Percentiles rank a stretch among this genome's conserved stretches.
Conservation (phyloP, 1,284 basidiomycete genomes). For the Microbotryomycetes sp. region DNA sequence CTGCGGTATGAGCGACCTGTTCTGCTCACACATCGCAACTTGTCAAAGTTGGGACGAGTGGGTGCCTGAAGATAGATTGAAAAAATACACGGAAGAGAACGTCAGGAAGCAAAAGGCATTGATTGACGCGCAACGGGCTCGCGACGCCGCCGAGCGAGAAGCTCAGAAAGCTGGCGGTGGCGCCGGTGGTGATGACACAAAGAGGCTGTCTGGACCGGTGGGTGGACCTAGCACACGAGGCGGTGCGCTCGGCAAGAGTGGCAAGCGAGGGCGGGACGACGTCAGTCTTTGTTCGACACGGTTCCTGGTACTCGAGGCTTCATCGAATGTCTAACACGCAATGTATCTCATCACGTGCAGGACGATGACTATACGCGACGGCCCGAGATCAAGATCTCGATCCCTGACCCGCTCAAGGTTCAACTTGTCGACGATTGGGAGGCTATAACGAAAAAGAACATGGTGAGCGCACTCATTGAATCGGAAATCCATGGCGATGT, state of each 20-base stretch:
- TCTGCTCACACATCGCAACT: neutral
- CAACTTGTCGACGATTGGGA: conserved; percentile 98
- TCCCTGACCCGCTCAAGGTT: conserved; percentile 83
- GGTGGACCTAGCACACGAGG: neutral
- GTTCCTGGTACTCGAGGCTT: too few species aligned
- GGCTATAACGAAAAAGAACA: conserved; percentile 86
- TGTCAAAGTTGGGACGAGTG: conserved; percentile 91
- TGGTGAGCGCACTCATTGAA: conserved; percentile 47
- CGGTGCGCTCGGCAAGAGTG: neutral
- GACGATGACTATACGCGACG: conserved; percentile 55
- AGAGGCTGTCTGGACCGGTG: neutral
- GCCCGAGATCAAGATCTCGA: conserved; percentile 81
- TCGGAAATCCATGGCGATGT: neutral
- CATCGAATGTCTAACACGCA: too few species aligned
- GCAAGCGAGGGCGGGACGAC: neutral
- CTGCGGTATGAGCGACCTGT: conserved; percentile 1
- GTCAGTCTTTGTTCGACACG: neutral
- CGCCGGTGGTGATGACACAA: conserved; percentile 31
- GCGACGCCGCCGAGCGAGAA: conserved; percentile 42
- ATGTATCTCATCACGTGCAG: too few species aligned
- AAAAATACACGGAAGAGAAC: conserved; percentile 82
- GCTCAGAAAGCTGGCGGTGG: conserved; percentile 32
- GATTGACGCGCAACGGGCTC: conserved; percentile 49
- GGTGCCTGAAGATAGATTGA: conserved; percentile 73
- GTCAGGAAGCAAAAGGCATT: conserved; percentile 61